Evolutionary conservation across 768 basidiomycete genomes (phyloP), one percentile per base, ranked within the genome.

Genomic region (Pleurotus citrinopileatus): DNA sequence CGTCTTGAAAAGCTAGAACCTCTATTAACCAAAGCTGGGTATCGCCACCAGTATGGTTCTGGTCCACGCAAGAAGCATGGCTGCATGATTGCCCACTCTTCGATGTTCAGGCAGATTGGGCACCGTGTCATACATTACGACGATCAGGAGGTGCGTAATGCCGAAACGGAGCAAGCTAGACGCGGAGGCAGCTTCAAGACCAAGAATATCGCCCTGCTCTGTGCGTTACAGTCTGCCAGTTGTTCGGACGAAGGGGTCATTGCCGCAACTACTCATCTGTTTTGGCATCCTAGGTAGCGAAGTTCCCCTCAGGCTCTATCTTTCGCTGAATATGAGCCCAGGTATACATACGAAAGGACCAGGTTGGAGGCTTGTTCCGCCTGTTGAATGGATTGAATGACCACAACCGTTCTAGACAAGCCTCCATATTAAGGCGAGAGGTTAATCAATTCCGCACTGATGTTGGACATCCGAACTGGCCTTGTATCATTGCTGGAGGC

Each of bases 241-340:
- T 60, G 73, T 13, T 61, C 70, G 23, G 55, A 63, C 5, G 69
- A 73, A 34, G 91, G 94, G 3, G 67, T 92, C 28, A 71, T 96
- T 36, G 71, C 95, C 12, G 91, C 84, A 2, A 97, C 95, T 1
- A 94, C 94, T 0, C 95, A 98, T 72, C 73, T 96, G 20, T 98
- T 97, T 68, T 98, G 95, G 95, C 94, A 96, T 69, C 94, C 94
- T 4, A 80, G 78, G 85, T 93, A 69, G 55, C 80, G 72, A 8
- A n/a, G n/a, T 19, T 4, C 51, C 13, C 13, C 36, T 12, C 29
- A 44, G 28, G 40, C 23, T 27, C 37, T 19, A 15, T 28, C 44
- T 38, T 48, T 12, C 17, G 34, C 54, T 37, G 45, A 42, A 53
- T 1, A 61, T 57, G 50, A 61, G 23, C 28, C 74, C 29, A 80